phyloP scores from a whole-genome alignment of 2,329 filamentous ascomycete species.

The Talaromyces sp. region DNA sequence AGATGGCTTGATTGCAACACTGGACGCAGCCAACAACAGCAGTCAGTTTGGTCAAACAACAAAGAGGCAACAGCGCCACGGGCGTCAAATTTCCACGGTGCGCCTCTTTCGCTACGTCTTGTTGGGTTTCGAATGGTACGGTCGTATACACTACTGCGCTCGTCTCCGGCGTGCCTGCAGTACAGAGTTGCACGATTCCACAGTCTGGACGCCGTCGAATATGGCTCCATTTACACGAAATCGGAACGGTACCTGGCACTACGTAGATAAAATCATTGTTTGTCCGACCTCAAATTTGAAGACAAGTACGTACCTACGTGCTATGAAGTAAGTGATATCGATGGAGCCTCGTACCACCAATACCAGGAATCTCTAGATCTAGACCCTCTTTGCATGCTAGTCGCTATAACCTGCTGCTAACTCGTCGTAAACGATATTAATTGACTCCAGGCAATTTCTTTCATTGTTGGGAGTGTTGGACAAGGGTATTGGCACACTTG shows the following conservation, averaged over 20 bases:
- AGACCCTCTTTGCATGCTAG: constrained; percentile 4
- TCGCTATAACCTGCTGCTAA: neutral
- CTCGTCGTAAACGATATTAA: neutral
- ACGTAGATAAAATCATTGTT: neutral
- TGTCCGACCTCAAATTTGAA: neutral
- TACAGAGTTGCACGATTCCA: neutral
- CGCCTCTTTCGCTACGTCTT: neutral
- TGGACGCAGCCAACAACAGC: neutral
- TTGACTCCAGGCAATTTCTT: neutral
- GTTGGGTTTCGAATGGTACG: neutral
- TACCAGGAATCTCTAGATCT: neutral
- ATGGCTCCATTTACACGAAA: neutral
- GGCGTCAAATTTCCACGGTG: constrained; percentile 4
- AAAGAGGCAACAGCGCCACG: neutral
- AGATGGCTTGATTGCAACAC: neutral
- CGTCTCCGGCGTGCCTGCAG: neutral
- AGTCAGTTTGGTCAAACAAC: neutral
- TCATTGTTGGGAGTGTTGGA: neutral
- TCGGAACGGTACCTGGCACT: neutral
- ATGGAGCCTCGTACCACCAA: neutral
- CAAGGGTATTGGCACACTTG: neutral
- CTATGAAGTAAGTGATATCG: neutral
- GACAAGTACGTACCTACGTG: neutral
- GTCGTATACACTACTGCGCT: constrained; percentile 9
- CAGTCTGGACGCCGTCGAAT: neutral